These are phyloP conservation scores for Penicillium taxi DNA, from an alignment of 495 filamentous ascomycete species.

Conservation along the genomic window DNA sequence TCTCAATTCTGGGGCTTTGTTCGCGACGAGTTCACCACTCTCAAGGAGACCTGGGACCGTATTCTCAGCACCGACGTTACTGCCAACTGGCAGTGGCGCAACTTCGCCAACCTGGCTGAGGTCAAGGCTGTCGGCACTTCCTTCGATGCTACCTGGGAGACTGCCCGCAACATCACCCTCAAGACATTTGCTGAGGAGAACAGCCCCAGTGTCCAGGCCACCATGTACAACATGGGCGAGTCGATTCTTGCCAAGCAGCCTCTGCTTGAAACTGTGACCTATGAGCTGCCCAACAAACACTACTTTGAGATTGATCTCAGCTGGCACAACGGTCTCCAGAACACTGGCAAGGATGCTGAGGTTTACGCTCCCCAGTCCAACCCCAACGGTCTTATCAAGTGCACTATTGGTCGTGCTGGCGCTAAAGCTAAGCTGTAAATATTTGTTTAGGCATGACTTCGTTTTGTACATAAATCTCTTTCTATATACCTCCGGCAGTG, in stretches of 20 bases:
- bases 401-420: conserved; percentile 66
- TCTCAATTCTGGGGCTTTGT: conserved; percentile 94
- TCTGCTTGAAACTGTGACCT: conserved; percentile 64
- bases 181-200: conserved; percentile 88
- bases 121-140: conserved; percentile 53
- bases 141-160: conserved; percentile 73
- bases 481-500: conserved; percentile 20
- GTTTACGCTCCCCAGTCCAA: conserved; percentile 89
- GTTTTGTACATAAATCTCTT: conserved; percentile 24
- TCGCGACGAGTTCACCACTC: conserved; percentile 84
- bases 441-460: conserved; percentile 7
- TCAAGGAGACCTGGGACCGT: conserved; percentile 86
- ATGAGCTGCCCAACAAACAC: conserved; percentile 92
- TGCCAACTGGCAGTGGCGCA: conserved; percentile 75
- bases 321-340: conserved; percentile 96
- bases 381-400: conserved; percentile 94
- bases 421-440: conserved; percentile 37
- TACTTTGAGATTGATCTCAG: conserved; percentile 95
- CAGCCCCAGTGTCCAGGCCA: conserved; percentile 88
- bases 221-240: conserved; percentile 97
- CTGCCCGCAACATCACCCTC: conserved; percentile 72
- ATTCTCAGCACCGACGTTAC: conserved; percentile 92
- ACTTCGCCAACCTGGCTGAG: conserved; percentile 56
- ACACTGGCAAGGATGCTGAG: conserved; percentile 93
- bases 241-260: conserved; percentile 72